A percentile compares a stretch with the other conserved stretches of the same genome.
phyloP scores from a whole-genome alignment of 2,329 filamentous ascomycete genomes.

The Pseudogymnoascus sp. region DNA sequence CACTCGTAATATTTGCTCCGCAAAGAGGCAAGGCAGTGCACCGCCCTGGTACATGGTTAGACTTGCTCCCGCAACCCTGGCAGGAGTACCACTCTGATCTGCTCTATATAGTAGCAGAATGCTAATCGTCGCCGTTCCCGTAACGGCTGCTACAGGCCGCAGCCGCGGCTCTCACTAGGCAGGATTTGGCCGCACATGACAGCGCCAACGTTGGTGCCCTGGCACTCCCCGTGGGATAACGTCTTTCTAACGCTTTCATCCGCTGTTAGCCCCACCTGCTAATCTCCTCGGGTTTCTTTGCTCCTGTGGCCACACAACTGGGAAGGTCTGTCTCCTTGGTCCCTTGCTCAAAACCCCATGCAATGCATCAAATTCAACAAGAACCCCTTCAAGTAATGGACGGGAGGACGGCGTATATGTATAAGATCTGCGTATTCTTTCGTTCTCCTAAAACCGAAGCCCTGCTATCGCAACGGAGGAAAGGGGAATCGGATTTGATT shows the following conservation, averaged over 20 bases:
- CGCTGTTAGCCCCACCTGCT: not conserved
- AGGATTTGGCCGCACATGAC: not conserved
- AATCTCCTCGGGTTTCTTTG: not conserved
- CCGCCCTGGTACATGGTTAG: not conserved
- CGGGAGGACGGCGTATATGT: not conserved
- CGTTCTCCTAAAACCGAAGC: not conserved
- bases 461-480: conserved; percentile 4
- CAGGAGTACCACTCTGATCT: not conserved
- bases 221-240: not conserved
- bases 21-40: not conserved
- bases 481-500: not conserved
- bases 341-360: not conserved
- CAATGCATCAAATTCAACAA: not conserved
- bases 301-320: not conserved
- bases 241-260: not conserved
- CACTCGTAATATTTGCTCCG: not conserved
- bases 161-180: not conserved
- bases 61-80: not conserved
- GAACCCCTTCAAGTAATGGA: not conserved
- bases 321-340: not conserved
- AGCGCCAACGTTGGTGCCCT: not conserved
- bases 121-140: not conserved
- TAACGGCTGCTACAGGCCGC: not conserved
- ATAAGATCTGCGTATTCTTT: not conserved
- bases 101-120: not conserved